phyloP scores from a whole-genome alignment of 1,284 basidiomycete species.

The Ganoderma multipileum region DNA sequence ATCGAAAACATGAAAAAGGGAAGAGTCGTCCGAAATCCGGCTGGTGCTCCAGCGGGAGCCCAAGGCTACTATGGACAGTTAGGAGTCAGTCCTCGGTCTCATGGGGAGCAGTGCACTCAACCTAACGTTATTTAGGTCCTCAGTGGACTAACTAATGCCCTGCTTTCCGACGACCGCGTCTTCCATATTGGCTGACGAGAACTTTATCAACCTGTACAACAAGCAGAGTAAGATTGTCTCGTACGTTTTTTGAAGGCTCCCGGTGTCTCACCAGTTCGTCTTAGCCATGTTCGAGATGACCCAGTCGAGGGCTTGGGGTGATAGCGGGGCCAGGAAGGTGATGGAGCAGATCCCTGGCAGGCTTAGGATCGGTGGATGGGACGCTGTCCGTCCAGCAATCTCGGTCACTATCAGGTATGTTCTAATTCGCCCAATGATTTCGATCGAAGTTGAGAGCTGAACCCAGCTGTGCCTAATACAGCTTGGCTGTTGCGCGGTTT shows the following conservation, averaged over 20 bases:
- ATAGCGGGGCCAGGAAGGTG: conserved; percentile 39
- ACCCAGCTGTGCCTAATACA: not conserved
- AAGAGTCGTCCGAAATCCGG: not conserved
- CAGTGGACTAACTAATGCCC: conserved; percentile 39
- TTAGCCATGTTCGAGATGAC: conserved; percentile 41
- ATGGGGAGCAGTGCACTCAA: not conserved
- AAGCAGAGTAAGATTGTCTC: conserved; percentile 39
- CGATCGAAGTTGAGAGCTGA: not conserved
- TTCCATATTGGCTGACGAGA: conserved; percentile 39
- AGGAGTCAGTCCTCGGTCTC: conserved; percentile 5
- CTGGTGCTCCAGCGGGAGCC: conserved; percentile 1
- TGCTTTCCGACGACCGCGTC: conserved; percentile 43
- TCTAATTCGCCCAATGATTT: not conserved
- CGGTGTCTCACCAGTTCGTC: not conserved
- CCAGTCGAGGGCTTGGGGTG: conserved; percentile 40
- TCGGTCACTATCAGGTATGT: conserved; percentile 48
- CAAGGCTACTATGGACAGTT: conserved; percentile 10
- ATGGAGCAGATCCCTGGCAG: conserved; percentile 43
- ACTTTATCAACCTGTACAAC: conserved; percentile 42
- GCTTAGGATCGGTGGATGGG: conserved; percentile 45
- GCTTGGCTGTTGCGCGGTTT: conserved; percentile 35
- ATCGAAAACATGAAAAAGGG: conserved; percentile 10
- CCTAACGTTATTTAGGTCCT: conserved; percentile 33
- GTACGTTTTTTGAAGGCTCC: not conserved
- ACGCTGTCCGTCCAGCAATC: conserved; percentile 45